Evolutionary conservation across 805 yeast species (phyloP).

Genomic region (Saccharomycopsis olivae): DNA sequence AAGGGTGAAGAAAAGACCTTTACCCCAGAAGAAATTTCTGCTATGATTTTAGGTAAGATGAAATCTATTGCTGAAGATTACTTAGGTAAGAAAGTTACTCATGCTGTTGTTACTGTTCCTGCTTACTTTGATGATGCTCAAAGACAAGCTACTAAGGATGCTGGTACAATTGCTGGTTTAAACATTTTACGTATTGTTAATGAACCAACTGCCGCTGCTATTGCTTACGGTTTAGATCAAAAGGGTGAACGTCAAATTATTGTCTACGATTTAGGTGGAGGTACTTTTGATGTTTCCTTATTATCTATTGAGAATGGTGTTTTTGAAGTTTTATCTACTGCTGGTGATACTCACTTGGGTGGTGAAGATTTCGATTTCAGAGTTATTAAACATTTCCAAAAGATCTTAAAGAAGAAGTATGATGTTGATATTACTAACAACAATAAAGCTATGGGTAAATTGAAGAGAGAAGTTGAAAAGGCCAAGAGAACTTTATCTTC

Average conservation of each 20-base stretch:
- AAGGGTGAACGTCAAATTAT: constrained; percentile 81
- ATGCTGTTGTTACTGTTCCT: constrained; percentile 89
- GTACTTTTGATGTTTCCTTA: constrained; percentile 89
- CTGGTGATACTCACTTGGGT: constrained; percentile 96
- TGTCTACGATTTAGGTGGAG: constrained; percentile 95
- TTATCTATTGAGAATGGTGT: constrained; percentile 86
- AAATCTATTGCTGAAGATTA: constrained; percentile 86
- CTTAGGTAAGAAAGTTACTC: constrained; percentile 73
- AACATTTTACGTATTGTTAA: constrained; percentile 82
- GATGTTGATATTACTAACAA: constrained; percentile 72
- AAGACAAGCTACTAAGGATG: constrained; percentile 90
- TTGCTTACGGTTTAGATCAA: constrained; percentile 86
- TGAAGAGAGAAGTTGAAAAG: constrained; percentile 43
- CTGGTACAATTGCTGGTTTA: constrained; percentile 86
- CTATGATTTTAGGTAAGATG: constrained; percentile 89
- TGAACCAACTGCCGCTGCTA: constrained; percentile 97
- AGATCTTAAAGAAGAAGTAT: constrained; percentile 87
- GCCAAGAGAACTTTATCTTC: constrained; percentile 95
- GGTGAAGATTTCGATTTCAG: constrained; percentile 94
- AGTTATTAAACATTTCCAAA: constrained; percentile 78
- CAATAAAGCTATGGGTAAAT: constrained; percentile 30
- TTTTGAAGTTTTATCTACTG: constrained; percentile 85
- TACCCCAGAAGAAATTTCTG: constrained; percentile 89
- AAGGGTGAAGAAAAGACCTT: constrained; percentile 67
- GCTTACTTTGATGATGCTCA: constrained; percentile 92